phyloP scores from a whole-genome alignment of 805 yeast species.

The Candida glaebosa region DNA sequence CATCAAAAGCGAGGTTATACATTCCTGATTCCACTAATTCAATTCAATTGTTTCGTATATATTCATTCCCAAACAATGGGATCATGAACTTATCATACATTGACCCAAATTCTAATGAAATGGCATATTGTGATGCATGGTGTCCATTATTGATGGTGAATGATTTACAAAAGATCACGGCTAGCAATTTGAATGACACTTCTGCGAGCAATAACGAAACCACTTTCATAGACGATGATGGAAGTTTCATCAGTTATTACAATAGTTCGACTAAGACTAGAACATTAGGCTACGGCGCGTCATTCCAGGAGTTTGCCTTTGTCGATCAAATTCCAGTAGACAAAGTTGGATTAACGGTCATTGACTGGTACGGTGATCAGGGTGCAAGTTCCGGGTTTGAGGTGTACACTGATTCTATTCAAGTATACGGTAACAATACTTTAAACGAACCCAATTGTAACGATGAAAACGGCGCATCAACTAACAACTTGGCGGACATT shows the following conservation, averaged over 20 bases:
- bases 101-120: slow-evolving; percentile 64
- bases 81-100: slow-evolving; percentile 89
- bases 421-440: slow-evolving; percentile 71
- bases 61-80: slow-evolving; percentile 76
- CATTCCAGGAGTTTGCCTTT: slow-evolving; percentile 81
- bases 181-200: slow-evolving; percentile 20
- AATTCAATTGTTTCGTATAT: slow-evolving; percentile 62
- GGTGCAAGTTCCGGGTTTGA: slow-evolving; percentile 75
- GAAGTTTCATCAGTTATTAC: slow-evolving; percentile 33
- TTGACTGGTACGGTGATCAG: slow-evolving; percentile 63
- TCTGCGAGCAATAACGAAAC: slow-evolving; percentile 31
- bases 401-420: slow-evolving; percentile 56
- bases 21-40: slow-evolving; percentile 54
- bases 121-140: slow-evolving; percentile 75
- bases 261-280: slow-evolving; percentile 31
- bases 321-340: slow-evolving; percentile 62
- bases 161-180: slow-evolving; percentile 27
- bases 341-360: slow-evolving; percentile 58
- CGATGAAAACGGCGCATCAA: slow-evolving; percentile 17
- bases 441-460: slow-evolving; percentile 67
- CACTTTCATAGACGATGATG: slow-evolving; percentile 27
- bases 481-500: slow-evolving; percentile 22
- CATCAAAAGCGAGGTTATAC: slow-evolving; percentile 71
- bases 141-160: slow-evolving; percentile 64
- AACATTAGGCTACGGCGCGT: slow-evolving; percentile 39